Evolutionary conservation across 2,329 filamentous ascomycete genomes (phyloP), one percentile per base, ranked within the genome.

Genomic region (Cytospora schulzeri): DNA sequence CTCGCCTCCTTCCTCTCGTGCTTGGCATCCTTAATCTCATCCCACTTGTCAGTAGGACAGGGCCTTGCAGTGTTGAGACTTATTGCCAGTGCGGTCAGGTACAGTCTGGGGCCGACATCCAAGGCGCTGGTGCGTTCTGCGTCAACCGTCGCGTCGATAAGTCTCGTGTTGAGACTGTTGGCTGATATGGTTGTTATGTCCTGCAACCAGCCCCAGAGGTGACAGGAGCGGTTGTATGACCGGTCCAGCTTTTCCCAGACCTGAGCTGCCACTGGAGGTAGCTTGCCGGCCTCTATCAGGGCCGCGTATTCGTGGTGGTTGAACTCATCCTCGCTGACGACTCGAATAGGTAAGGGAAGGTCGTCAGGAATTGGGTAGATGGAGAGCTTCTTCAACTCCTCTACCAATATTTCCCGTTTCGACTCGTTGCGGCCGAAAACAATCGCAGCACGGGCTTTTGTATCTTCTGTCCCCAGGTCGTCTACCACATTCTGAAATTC

Each of bases 201-300:
- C 11, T 79, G 76, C 12, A 81, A 80, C 91, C 91, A 93, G 19
- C 90, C 90, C 71, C 88, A 87, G 60, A 90, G 78, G 71, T 93
- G 91, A 11, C 92, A 89, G 24, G 88, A 88, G 60, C 81, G 76
- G 70, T 91, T 92, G 63, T 79, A 77, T 31, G 75, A 74, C 6
- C 72, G 70, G 24, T 80, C 71, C 8, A 57, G 63, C 15, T 75
- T 71, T 22, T 60, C 54, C 15, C 71, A 70, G 0, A 76, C 70
- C 9, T 62, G 51, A 0, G 51, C 60, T 0, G 74, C 74, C 35
- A 91, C 86, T 15, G 80, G 75, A 0, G 84, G 87, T 58, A 91
- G 77, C 7, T 79, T 76, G 11, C 77, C 69, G 2, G 50, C 29
- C 7, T 65, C 6, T 72, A 79, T 60, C 81, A 81, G 68, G 71